These are phyloP conservation scores for Physcomitrium patens DNA, from an alignment of 225 moss, liverwort and hornwort species.

Conservation along the genomic window DNA sequence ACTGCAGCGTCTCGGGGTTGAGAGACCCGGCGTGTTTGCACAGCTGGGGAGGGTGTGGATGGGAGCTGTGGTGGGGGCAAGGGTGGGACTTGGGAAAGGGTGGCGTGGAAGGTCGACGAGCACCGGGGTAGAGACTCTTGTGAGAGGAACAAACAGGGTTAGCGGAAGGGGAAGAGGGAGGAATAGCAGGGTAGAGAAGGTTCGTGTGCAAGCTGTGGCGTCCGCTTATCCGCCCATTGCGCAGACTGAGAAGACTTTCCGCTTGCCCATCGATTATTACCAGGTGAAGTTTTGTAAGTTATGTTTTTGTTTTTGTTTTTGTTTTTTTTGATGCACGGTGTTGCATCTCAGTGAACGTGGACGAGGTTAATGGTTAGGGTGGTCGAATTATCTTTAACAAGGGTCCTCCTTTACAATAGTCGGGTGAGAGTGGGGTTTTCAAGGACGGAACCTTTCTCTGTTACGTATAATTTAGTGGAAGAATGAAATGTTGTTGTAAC, in stretches of 20 bases:
- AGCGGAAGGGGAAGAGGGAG: neutral
- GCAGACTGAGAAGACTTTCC: slow-evolving; percentile 82
- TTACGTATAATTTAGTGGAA: neutral
- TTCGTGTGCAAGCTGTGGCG: slow-evolving; percentile 56
- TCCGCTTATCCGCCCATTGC: slow-evolving; percentile 87
- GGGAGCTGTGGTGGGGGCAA: slow-evolving; percentile 15
- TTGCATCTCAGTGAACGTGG: slow-evolving; percentile 6
- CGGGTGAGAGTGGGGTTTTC: neutral
- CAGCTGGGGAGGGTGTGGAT: slow-evolving; percentile 17
- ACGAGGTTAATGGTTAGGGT: neutral
- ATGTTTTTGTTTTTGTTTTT: neutral
- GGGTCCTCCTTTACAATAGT: neutral
- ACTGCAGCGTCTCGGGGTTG: neutral
- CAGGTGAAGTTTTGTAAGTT: slow-evolving; percentile 57
- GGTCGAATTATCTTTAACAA: slow-evolving; percentile 3
- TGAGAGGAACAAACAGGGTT: neutral
- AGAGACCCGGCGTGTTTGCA: neutral
- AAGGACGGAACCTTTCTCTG: neutral
- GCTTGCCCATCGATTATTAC: slow-evolving; percentile 92
- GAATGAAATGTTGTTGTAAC: slow-evolving; percentile 12
- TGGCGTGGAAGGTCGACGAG: slow-evolving; percentile 23
- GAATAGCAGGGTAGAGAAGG: neutral
- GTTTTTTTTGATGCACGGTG: neutral
- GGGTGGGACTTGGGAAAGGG: slow-evolving; percentile 4
- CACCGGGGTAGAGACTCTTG: slow-evolving; percentile 11